These are phyloP conservation scores for Fusarium agapanthi DNA, from an alignment of 2,329 filamentous ascomycete genomes.

Conservation along the genomic window DNA sequence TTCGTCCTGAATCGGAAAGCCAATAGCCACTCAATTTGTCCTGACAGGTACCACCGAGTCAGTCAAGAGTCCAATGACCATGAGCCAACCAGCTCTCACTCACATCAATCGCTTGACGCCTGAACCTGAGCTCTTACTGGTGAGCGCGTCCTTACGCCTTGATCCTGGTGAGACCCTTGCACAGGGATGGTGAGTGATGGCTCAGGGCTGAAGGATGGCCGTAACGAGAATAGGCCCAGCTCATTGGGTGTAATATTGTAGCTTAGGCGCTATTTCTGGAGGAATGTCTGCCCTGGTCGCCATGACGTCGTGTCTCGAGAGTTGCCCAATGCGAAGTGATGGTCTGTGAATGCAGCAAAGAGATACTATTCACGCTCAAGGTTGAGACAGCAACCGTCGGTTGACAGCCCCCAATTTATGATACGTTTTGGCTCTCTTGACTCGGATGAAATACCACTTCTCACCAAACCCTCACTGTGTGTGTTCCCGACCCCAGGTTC, in stretches of 20 bases:
- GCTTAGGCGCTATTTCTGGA: slow-evolving; percentile 1
- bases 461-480: neutral
- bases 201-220: slow-evolving; percentile 6
- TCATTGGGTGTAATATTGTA: slow-evolving; percentile 25
- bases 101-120: slow-evolving; percentile 26
- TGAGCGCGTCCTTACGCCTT: neutral
- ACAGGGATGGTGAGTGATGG: slow-evolving; percentile 13
- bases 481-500: slow-evolving; percentile 17
- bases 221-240: slow-evolving; percentile 22
- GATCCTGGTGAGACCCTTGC: slow-evolving; percentile 15
- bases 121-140: slow-evolving; percentile 12
- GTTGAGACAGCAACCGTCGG: neutral
- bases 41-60: slow-evolving; percentile 19
- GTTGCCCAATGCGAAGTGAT: slow-evolving; percentile 10
- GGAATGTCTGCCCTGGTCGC: slow-evolving; percentile 12
- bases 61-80: slow-evolving; percentile 17
- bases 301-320: slow-evolving; percentile 26
- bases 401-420: neutral
- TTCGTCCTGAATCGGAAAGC: slow-evolving; percentile 16
- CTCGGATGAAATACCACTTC: no score
- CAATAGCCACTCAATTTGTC: slow-evolving; percentile 27
- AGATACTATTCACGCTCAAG: neutral
- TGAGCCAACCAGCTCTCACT: slow-evolving; percentile 8
- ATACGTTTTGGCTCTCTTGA: neutral
- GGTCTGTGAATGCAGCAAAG: neutral